Conservation (phyloP, 2,329 filamentous ascomycete genomes). For the Aspergillus quadricinctus region DNA sequence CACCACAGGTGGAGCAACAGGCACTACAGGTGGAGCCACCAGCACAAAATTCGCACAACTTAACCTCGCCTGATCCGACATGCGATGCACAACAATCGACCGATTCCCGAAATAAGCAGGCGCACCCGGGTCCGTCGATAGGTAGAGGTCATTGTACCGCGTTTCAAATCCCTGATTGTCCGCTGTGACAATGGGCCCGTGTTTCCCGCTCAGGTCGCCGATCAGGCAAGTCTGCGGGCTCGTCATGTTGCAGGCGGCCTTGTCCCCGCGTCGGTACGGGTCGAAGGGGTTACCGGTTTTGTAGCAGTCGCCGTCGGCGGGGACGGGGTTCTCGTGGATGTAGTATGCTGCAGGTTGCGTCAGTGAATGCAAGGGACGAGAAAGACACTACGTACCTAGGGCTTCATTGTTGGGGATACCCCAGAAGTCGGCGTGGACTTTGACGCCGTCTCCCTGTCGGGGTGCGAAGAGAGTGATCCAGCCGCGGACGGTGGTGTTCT, state of each 20-base stretch:
- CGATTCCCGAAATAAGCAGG: slow-evolving; percentile 52
- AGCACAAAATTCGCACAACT: slow-evolving; percentile 54
- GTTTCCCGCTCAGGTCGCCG: slow-evolving; percentile 72
- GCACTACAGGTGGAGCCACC: not conserved
- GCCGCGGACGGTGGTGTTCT: slow-evolving; percentile 55
- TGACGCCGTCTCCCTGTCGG: slow-evolving; percentile 52
- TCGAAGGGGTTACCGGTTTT: slow-evolving; percentile 65
- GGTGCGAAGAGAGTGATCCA: slow-evolving; percentile 46
- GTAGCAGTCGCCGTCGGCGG: slow-evolving; percentile 66
- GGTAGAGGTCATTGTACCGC: slow-evolving; percentile 46
- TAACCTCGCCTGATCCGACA: slow-evolving; percentile 49
- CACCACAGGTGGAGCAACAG: not conserved
- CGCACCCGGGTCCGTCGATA: slow-evolving; percentile 40
- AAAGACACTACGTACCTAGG: slow-evolving; percentile 49
- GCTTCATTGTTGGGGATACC: slow-evolving; percentile 55
- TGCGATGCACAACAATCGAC: slow-evolving; percentile 50
- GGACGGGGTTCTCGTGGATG: slow-evolving; percentile 63
- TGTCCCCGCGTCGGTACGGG: slow-evolving; percentile 62
- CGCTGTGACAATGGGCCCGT: slow-evolving; percentile 57
- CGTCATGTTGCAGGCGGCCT: slow-evolving; percentile 54
- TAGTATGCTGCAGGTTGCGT: slow-evolving; percentile 55
- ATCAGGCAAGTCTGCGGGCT: slow-evolving; percentile 65
- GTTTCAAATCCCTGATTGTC: slow-evolving; percentile 23
- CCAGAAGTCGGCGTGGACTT: slow-evolving; percentile 52
- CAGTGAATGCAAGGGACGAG: not conserved